Base-by-base conservation (phyloP, 768 basidiomycete genomes). In the Pleurotus pulmonarius region DNA sequence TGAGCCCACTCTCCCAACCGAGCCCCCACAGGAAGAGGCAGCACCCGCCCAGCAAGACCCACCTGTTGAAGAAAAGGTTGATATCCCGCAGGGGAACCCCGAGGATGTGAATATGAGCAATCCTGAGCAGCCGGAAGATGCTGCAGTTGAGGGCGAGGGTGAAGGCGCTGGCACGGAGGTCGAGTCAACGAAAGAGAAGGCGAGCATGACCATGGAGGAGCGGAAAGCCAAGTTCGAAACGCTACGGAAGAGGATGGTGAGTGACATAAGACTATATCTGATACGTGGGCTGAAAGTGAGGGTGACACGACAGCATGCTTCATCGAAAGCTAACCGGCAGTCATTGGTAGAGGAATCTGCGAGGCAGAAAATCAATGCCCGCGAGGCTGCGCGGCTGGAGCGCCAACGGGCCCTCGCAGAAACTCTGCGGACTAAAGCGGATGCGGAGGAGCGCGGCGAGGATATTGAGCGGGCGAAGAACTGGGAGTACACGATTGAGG, bases 401-500 rank as follows among this genome's bases (percentile, higher is more conserved):
- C 85, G 87, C 64, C 92, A 97, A 67, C 86, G 90, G 56, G 93
- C 90, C 70, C 80, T 97, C 16, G 94, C 94, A 0, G 96, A 98
- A 73, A 84, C 77, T 15, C 71, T 98, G 62, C 83, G 94, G 16
- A 72, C 83, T 57, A 94, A 94, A 71, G 86, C 88, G 2, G 91
- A 95, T 60, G 94, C 94, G 1, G 90, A 92, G 69, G 94, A 93
- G 52, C 77, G 82, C 0, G 96, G 94, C n/a, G 92, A 94, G 68
- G 95, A 98, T 67, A 76, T 92, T 5, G 92, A 96, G 68, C 74
- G 94, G 59, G 82, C 83, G 66, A 93, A 92, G 80, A 93, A 94
- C 65, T 98, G 94, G 94, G 91, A 93, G 63, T 94, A 90, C 76
- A 90, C 90, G 24, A 85, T 97, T 56, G 93, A 98, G 73, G 93